phyloP scores from a whole-genome alignment of 371 early-diverging fungal species.

The Paramicrosporidium saccamoebae region DNA sequence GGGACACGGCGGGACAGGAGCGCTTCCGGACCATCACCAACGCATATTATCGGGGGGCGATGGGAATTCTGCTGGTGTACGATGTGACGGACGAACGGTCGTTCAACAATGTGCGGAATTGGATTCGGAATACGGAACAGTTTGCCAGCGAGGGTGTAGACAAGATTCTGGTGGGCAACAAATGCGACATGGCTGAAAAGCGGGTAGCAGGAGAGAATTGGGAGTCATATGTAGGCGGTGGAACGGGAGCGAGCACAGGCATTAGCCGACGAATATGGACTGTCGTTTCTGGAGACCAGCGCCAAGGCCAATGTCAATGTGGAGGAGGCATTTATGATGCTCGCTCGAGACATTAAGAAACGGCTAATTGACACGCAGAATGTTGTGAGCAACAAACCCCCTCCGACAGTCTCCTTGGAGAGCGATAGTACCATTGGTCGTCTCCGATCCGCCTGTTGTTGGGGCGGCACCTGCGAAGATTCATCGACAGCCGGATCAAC shows the following conservation, averaged over 20 bases:
- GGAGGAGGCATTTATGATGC: conserved; percentile 83
- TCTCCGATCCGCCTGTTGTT: too few relatives aligned
- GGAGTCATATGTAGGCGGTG: conserved; percentile 13
- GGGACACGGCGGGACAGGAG: conserved; percentile 99
- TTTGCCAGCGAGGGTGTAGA: conserved; percentile 86
- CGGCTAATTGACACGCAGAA: conserved; percentile 22
- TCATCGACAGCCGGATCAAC: too few relatives aligned
- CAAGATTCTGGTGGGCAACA: conserved; percentile 95
- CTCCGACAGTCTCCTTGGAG: too few relatives aligned
- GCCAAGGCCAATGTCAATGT: conserved; percentile 89
- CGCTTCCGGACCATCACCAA: conserved; percentile 98
- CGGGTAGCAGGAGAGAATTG: conserved; percentile 13
- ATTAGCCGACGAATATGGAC: conserved; percentile 47
- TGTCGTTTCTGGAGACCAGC: conserved; percentile 76
- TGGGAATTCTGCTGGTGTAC: conserved; percentile 96
- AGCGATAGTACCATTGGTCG: too few relatives aligned
- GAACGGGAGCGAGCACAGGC: conserved; percentile 38
- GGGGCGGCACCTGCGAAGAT: too few relatives aligned
- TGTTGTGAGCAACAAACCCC: conserved; percentile 1
- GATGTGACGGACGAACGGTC: conserved; percentile 93
- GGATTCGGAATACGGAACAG: conserved; percentile 93
- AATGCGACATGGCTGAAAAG: conserved; percentile 68
- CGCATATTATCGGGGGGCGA: conserved; percentile 93
- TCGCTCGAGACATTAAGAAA: conserved; percentile 51
- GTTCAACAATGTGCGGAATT: conserved; percentile 83